Conservation (phyloP, 192 early-diverging fungal genomes). For the Phycomyces blakesleeanus region DNA sequence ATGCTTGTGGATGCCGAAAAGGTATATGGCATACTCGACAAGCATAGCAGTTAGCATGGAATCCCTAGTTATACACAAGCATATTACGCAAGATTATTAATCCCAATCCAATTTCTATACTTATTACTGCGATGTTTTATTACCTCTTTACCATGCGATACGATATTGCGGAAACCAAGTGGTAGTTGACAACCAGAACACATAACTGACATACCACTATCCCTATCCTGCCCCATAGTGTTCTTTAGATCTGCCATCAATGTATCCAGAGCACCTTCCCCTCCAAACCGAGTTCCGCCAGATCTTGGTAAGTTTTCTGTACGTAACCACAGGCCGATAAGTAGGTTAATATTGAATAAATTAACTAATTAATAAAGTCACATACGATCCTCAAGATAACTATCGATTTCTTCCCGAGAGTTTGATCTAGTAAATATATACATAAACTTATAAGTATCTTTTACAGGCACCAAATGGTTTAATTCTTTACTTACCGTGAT, state of each 20-base stretch:
- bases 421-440: too few relatives aligned
- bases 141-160: slow-evolving; percentile 22
- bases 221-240: slow-evolving; percentile 21
- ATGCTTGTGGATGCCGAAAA: slow-evolving; percentile 44
- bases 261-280: slow-evolving; percentile 23
- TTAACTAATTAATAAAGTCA: too few relatives aligned
- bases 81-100: neutral
- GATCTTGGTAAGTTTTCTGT: too few relatives aligned
- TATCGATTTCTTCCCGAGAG: too few relatives aligned
- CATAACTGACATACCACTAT: neutral
- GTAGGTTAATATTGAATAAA: too few relatives aligned
- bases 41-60: slow-evolving; percentile 47
- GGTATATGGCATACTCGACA: slow-evolving; percentile 45
- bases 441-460: too few relatives aligned
- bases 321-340: too few relatives aligned
- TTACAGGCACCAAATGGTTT: too few relatives aligned
- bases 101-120: slow-evolving; percentile 4
- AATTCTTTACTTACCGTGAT: too few relatives aligned
- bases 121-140: neutral
- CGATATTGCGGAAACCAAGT: slow-evolving; percentile 23
- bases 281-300: neutral
- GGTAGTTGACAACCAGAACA: slow-evolving; percentile 21
- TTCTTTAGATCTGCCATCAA: slow-evolving; percentile 43
- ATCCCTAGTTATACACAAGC: too few relatives aligned
- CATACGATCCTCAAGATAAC: too few relatives aligned